These are phyloP conservation scores for Myriosclerotinia scirpicola DNA, from an alignment of 2,329 filamentous ascomycete genomes.

Conservation along the genomic window DNA sequence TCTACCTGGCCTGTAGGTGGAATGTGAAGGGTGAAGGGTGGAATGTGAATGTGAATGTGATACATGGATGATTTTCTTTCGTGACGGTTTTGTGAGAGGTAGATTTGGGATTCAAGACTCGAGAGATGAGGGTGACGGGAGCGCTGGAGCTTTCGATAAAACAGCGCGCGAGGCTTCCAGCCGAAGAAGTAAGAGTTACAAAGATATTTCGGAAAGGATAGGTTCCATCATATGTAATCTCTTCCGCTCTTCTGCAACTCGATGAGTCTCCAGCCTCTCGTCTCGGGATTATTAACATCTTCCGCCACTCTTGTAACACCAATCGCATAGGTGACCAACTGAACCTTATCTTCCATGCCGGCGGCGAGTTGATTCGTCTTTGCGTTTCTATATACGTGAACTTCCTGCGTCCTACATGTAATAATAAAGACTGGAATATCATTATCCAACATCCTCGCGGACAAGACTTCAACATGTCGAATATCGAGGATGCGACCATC, in stretches of 20 bases:
- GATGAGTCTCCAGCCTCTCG: constrained; percentile 93
- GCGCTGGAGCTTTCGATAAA: neutral
- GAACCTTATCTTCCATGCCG: constrained; percentile 98
- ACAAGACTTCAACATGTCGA: constrained; percentile 84
- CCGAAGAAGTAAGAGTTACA: neutral
- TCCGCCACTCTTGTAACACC: constrained; percentile 91
- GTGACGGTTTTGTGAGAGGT: neutral
- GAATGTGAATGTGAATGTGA: no score
- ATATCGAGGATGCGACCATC: constrained; percentile 96
- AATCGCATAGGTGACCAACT: constrained; percentile 97
- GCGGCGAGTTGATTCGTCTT: constrained; percentile 89
- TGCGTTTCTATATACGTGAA: constrained; percentile 92
- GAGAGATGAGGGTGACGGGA: neutral
- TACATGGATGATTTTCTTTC: no score
- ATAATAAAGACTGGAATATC: constrained; percentile 96
- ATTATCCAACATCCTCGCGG: constrained; percentile 77
- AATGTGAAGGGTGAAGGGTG: neutral
- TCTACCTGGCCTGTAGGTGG: neutral
- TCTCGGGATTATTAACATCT: constrained; percentile 96
- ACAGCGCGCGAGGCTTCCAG: no score
- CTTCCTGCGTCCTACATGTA: constrained; percentile 93
- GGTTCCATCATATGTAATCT: constrained; percentile 69
- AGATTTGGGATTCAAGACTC: neutral
- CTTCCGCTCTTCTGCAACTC: constrained; percentile 98
- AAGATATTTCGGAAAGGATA: neutral